Conservation (phyloP, 371 early-diverging fungal species). For the Rhizopus sp. region DNA sequence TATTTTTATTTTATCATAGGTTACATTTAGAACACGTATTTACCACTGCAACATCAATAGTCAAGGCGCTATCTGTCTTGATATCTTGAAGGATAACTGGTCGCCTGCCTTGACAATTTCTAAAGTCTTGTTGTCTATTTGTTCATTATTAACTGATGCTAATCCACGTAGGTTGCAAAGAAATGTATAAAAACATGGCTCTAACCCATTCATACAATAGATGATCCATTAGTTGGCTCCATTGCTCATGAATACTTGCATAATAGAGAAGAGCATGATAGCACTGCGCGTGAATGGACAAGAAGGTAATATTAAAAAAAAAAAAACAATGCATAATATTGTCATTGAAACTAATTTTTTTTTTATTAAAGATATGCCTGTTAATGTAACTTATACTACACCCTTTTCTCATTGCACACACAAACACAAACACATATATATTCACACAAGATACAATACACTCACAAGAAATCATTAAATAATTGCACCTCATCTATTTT, state of each 20-base stretch:
- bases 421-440: background rate
- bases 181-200: background rate
- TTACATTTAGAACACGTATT: conserved; percentile 95
- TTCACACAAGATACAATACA: too few species aligned
- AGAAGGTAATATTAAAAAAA: conserved; percentile 67
- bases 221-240: conserved; percentile 90
- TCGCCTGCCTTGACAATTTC: conserved; percentile 98
- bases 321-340: background rate
- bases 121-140: conserved; percentile 97
- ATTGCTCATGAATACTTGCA: conserved; percentile 92
- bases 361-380: conserved; percentile 19
- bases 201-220: conserved; percentile 34
- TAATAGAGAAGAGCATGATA: conserved; percentile 88
- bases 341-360: background rate
- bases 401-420: conserved; percentile 1
- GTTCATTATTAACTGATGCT: conserved; percentile 97
- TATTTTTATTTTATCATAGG: conserved; percentile 38
- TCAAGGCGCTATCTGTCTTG: conserved; percentile 98
- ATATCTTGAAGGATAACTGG: conserved; percentile 98
- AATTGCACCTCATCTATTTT: too few species aligned
- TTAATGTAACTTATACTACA: background rate
- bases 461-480: too few species aligned
- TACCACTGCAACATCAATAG: conserved; percentile 99
- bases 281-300: conserved; percentile 93
- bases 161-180: conserved; percentile 74